A percentile compares a stretch with the other conserved stretches of the same genome.
phyloP scores from a whole-genome alignment of 305 asterid species.

The Striga hermonthica region DNA sequence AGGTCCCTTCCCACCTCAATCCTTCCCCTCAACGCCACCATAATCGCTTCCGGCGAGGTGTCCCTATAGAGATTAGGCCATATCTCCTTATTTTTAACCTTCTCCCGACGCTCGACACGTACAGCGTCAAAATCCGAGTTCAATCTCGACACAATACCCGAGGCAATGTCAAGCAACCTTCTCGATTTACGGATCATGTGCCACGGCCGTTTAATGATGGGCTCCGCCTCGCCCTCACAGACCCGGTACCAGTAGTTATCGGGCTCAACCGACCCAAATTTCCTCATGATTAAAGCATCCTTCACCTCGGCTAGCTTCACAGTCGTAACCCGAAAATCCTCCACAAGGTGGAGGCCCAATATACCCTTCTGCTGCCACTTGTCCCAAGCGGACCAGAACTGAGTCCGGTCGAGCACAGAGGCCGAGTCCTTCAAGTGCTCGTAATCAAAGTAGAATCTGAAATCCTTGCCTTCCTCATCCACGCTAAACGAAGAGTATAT shows the following conservation, averaged over 20 bases:
- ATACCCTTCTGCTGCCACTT: constrained; percentile 52
- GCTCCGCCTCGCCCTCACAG: constrained; percentile 73
- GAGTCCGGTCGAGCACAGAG: constrained; percentile 56
- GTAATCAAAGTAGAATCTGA: constrained; percentile 77
- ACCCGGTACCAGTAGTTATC: constrained; percentile 83
- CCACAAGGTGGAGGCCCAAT: constrained; percentile 68
- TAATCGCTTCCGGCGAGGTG: constrained; percentile 56
- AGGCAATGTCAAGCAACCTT: constrained; percentile 58
- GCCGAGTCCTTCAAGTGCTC: constrained; percentile 76
- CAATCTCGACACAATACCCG: constrained; percentile 61
- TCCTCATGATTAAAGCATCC: constrained; percentile 70
- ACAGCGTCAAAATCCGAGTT: constrained; percentile 71
- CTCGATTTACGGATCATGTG: constrained; percentile 64
- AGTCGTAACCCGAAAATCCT: constrained; percentile 58
- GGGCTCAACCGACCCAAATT: constrained; percentile 74
- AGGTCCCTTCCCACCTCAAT: constrained; percentile 63
- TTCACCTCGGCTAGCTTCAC: constrained; percentile 53
- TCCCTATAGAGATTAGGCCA: constrained; percentile 78
- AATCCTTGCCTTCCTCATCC: constrained; percentile 85
- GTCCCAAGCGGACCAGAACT: constrained; percentile 73
- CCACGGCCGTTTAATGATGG: constrained; percentile 68
- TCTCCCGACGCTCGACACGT: constrained; percentile 76
- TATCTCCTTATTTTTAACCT: constrained; percentile 48
- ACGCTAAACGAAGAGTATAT: constrained; percentile 59
- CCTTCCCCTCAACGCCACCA: constrained; percentile 44